phyloP scores from a whole-genome alignment of 305 asterid genomes.

The Solanum hybrid region DNA sequence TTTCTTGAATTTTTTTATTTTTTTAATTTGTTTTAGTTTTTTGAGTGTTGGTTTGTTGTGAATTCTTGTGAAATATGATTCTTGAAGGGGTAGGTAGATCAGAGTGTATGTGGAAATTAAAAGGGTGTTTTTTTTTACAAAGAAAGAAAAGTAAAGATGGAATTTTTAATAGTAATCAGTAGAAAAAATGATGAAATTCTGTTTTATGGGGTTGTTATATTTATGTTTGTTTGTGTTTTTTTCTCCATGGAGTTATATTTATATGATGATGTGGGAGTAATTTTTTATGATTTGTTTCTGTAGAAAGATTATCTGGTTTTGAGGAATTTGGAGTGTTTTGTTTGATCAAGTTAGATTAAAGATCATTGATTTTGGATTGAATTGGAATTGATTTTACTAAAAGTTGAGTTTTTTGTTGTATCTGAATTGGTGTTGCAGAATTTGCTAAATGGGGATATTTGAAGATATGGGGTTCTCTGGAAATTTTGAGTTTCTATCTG shows the following conservation, averaged over 20 bases:
- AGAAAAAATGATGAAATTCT: too few relatives aligned
- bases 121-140: neutral
- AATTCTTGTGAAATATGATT: neutral
- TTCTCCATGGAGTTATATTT: neutral
- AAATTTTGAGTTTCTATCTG: constrained; percentile 36
- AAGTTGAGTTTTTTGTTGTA: neutral
- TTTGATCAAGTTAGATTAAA: neutral
- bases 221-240: neutral
- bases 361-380: neutral
- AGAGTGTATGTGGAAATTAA: neutral
- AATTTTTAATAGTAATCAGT: neutral
- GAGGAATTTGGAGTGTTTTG: neutral
- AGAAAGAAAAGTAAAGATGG: neutral
- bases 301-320: neutral
- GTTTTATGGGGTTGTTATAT: neutral
- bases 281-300: neutral
- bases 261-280: neutral
- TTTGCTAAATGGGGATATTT: constrained; percentile 31
- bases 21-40: neutral
- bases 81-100: neutral
- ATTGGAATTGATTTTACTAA: neutral
- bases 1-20: neutral
- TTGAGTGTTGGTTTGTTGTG: neutral
- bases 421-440: neutral
- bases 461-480: constrained; percentile 44